Evolutionary conservation across 352 stramenopile genomes (phyloP), one percentile per base, ranked within the genome.

Genomic region (Saprolegnia diclina): DNA sequence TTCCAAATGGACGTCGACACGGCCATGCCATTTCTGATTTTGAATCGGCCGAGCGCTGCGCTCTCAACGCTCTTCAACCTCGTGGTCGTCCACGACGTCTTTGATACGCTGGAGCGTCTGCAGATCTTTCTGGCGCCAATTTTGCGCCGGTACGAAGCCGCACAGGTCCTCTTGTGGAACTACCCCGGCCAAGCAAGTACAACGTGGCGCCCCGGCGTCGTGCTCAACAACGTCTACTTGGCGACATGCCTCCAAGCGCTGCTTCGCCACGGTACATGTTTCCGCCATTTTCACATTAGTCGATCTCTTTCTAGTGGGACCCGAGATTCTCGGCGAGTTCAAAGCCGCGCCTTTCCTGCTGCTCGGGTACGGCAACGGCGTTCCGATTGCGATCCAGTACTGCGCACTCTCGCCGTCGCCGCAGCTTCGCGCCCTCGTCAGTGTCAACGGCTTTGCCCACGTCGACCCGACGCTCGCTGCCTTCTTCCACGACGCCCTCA

Each of bases 131-230:
- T 98, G 10, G 80, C 89, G 50, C 87, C 90, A 21, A 80, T 98
- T 63, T 73, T 97, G 21, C 70, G 81, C 26, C 80, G 88, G 22
- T 98, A 98, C 80, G 73, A 81, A 35, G 94, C 92, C 19, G 75
- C 78, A 10, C 85, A 97, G 72, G 85, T 97, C 22, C 75, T 98
- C 22, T 65, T 98, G 19, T 98, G 95, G 91, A 98, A 98, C 76
- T 98, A 98, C 75, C 94, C 95, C 0, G 94, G 95, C 10, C 95
- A 98, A 74, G 95, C 94, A 0, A 97, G 97, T 73, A 98, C 93
- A 22, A 85, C 93, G 26, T 98, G 93, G 90, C 78, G 88, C 13
- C 76, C 83, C 26, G 89, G 92, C 4, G 81, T 85, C 46, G 42
- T 93, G 44, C 83, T 98, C 52, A 97, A 98, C 78, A 98, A 98